Percentiles rank a stretch among this genome's conserved stretches.
phyloP scores from a whole-genome alignment of 2,329 filamentous ascomycete genomes.

The Stemphylium beticola region DNA sequence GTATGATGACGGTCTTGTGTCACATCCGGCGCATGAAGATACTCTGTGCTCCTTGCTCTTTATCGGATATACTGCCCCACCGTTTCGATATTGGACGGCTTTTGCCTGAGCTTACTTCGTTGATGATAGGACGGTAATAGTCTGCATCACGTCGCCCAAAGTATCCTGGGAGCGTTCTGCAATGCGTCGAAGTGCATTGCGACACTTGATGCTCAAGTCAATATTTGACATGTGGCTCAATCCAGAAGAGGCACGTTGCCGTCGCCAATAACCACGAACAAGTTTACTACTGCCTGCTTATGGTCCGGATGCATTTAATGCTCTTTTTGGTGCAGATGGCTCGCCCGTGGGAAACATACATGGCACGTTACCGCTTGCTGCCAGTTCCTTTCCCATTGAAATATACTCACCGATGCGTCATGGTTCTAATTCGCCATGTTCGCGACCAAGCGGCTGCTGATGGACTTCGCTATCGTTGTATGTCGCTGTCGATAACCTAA shows the following conservation, averaged over 20 bases:
- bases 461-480: background rate
- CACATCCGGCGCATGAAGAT: background rate
- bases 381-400: too few relatives aligned
- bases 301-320: background rate
- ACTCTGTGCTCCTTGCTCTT: background rate
- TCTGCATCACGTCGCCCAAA: background rate
- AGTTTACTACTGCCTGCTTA: background rate
- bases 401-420: background rate
- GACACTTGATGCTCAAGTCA: background rate
- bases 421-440: background rate
- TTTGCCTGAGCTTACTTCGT: background rate
- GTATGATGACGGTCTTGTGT: background rate
- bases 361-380: background rate
- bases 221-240: background rate
- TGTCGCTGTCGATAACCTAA: background rate
- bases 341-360: background rate
- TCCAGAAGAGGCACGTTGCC: background rate
- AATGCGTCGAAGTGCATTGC: background rate
- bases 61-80: background rate
- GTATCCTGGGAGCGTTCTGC: background rate
- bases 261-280: background rate
- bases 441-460: background rate
- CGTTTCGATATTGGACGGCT: background rate
- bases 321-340: background rate
- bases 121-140: background rate